These are phyloP conservation scores for Eucalyptus paniculata DNA, from an alignment of 345 rosid species.

Conservation along the genomic window DNA sequence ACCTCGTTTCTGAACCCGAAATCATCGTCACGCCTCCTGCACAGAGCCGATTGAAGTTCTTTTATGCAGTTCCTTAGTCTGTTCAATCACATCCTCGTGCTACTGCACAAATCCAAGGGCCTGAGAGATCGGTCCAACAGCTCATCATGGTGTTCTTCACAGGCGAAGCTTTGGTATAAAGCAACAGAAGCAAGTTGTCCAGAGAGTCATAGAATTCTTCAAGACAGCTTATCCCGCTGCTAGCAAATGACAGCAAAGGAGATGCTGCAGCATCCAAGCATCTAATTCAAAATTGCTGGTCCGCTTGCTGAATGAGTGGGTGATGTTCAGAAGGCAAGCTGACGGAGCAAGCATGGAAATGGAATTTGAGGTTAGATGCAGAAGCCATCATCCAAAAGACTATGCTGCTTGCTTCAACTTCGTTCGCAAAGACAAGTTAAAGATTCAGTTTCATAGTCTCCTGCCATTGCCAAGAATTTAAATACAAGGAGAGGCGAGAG, in stretches of 20 bases:
- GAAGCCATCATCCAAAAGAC: not conserved
- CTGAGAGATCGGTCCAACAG: conserved; percentile 8
- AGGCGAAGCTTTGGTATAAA: not conserved
- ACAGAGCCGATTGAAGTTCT: conserved; percentile 4
- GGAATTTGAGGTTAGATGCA: not conserved
- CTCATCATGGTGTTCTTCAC: not conserved
- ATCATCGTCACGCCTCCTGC: not conserved
- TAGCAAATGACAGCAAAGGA: not conserved
- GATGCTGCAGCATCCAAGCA: not conserved
- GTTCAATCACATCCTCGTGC: conserved; percentile 3
- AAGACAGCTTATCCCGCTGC: not conserved
- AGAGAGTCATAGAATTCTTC: conserved; percentile 7
- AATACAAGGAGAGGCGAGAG: not conserved
- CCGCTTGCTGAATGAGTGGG: conserved; percentile 2
- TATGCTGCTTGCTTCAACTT: not conserved
- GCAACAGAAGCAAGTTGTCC: conserved; percentile 6
- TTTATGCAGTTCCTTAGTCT: not conserved
- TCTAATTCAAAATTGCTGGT: not conserved
- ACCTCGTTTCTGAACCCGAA: not conserved
- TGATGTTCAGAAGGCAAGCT: not conserved
- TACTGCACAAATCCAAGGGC: not conserved
- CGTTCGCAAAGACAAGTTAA: not conserved
- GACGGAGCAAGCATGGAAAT: not conserved
- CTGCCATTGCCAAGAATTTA: not conserved
- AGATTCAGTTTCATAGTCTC: not conserved